phyloP scores from a whole-genome alignment of 768 basidiomycete genomes.

The Pulveroboletus sp. region DNA sequence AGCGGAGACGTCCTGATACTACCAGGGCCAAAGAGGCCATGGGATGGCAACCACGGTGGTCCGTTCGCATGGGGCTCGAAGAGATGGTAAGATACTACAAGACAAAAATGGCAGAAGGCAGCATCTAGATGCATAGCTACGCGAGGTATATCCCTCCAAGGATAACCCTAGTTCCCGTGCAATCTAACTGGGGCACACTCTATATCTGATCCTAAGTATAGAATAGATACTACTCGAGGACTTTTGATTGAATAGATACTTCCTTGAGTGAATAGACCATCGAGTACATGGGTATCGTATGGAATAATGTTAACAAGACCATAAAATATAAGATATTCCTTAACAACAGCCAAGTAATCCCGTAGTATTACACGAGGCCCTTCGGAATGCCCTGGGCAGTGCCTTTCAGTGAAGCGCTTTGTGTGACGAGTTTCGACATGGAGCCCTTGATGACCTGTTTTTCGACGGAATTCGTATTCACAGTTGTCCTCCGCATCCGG shows the following conservation, averaged over 20 bases:
- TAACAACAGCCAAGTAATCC: constrained; percentile 1
- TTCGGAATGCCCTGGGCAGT: constrained; percentile 11
- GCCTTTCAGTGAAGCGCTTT: constrained; percentile 15
- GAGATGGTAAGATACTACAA: constrained; percentile 96
- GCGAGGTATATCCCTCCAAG: background rate
- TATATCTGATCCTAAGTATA: constrained; percentile 19
- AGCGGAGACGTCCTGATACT: constrained; percentile 90
- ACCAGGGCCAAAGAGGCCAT: constrained; percentile 80
- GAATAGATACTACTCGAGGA: background rate
- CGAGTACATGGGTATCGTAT: constrained; percentile 13
- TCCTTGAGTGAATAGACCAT: background rate
- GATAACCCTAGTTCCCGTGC: background rate
- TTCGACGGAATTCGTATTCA: constrained; percentile 38
- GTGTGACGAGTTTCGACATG: constrained; percentile 47
- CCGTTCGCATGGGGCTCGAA: constrained; percentile 86
- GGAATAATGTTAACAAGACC: constrained; percentile 6
- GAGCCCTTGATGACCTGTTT: constrained; percentile 50
- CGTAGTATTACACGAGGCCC: constrained; percentile 1
- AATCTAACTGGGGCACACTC: constrained; percentile 1
- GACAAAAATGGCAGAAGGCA: constrained; percentile 82
- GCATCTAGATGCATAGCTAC: constrained; percentile 40
- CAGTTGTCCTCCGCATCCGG: constrained; percentile 38
- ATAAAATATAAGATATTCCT: constrained; percentile 15
- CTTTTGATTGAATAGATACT: constrained; percentile 10
- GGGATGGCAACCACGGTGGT: constrained; percentile 91